These are phyloP conservation scores for Backusella psychrophila DNA, from an alignment of 192 early-diverging fungal species.

Conservation along the genomic window DNA sequence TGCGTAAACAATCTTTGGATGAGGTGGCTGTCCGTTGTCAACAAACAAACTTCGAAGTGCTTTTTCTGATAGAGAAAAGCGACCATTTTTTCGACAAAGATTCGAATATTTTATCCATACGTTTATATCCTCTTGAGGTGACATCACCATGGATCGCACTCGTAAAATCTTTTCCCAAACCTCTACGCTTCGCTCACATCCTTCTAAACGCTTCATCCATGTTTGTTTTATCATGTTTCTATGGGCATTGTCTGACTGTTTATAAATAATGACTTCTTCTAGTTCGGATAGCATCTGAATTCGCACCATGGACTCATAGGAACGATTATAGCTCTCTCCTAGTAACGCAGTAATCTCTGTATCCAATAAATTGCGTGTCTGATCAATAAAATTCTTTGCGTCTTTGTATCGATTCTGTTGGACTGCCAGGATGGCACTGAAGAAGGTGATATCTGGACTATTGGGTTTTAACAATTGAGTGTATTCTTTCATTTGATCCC, in stretches of 20 bases:
- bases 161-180: constrained; percentile 92
- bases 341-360: constrained; percentile 83
- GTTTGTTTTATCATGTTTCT: constrained; percentile 74
- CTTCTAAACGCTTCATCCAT: constrained; percentile 86
- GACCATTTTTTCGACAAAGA: constrained; percentile 85
- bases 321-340: constrained; percentile 91
- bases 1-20: constrained; percentile 86
- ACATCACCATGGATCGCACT: constrained; percentile 84
- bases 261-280: constrained; percentile 94
- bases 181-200: constrained; percentile 89
- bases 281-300: constrained; percentile 98
- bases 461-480: constrained; percentile 75
- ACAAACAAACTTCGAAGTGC: constrained; percentile 68
- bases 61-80: constrained; percentile 76
- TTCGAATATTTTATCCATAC: constrained; percentile 96
- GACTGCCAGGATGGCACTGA: constrained; percentile 79
- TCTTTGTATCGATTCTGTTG: constrained; percentile 76
- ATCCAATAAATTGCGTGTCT: constrained; percentile 79
- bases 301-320: constrained; percentile 82
- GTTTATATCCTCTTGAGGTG: constrained; percentile 90
- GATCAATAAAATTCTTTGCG: constrained; percentile 72
- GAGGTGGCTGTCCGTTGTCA: constrained; percentile 47
- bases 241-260: constrained; percentile 74
- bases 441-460: constrained; percentile 80
- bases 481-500: constrained; percentile 89